Conservation (phyloP, 768 basidiomycete species). For the Russula abietina region DNA sequence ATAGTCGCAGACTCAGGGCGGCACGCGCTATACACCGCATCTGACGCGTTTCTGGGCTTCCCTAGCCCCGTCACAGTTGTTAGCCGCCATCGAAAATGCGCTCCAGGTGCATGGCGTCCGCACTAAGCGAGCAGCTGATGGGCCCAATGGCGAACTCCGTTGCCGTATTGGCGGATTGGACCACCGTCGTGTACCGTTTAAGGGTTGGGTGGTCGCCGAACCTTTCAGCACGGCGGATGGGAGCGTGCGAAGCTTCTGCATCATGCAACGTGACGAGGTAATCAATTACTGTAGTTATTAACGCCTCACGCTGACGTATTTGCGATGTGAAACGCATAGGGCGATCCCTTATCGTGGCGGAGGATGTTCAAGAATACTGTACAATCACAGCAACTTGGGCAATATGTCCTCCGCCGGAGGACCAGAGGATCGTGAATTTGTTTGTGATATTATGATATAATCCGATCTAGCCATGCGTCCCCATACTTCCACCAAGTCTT, state of each 20-base stretch:
- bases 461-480: neutral
- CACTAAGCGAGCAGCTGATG: conserved; percentile 5
- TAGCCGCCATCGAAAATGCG: conserved; percentile 49
- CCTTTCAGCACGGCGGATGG: conserved; percentile 43
- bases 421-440: conserved; percentile 1
- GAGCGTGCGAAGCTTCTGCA: conserved; percentile 52
- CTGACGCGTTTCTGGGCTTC: conserved; percentile 78
- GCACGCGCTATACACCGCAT: conserved; percentile 63
- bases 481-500: neutral
- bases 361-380: conserved; percentile 66
- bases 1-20: conserved; percentile 79
- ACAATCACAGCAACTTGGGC: conserved; percentile 44
- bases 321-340: conserved; percentile 36
- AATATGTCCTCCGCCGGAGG: conserved; percentile 43
- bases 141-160: conserved; percentile 30
- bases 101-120: conserved; percentile 42
- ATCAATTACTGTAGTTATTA: conserved; percentile 27
- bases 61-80: conserved; percentile 46
- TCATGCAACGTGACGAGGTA: conserved; percentile 67
- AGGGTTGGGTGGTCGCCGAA: conserved; percentile 73
- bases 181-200: conserved; percentile 54
- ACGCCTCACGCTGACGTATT: neutral
- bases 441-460: neutral
- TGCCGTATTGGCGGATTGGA: conserved; percentile 63
- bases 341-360: conserved; percentile 74